Evolutionary conservation across 352 stramenopile genomes (phyloP), one percentile per base, ranked within the genome.

Genomic region (Blastocystis sp.): DNA sequence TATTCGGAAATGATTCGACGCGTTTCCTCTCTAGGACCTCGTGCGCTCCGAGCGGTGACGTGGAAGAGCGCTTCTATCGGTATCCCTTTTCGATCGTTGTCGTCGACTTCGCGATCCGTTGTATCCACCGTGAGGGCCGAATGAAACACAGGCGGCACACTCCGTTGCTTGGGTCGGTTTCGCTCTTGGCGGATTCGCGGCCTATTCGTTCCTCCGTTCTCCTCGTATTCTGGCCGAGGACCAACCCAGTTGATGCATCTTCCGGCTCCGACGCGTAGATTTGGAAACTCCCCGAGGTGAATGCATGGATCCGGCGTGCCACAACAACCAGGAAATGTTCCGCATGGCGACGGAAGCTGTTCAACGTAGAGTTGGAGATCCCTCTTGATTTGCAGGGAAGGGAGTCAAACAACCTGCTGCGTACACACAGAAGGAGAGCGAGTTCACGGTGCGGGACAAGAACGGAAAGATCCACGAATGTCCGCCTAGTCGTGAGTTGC

Each of bases 401-500:
- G 63, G 18, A 46, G 63, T 76, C 4, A 76, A 85, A 44, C 75
- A 85, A 75, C 57, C 57, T 34, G 51, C 57, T 85, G 57, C 57
- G 29, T 76, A 54, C 6, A 85, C 57, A 27, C 38, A 75, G 34
- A 59, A 59, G 40, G 75, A 85, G 38, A 85, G 29, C 38, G 75
- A 85, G 40, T 85, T 85, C 29, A 85, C 75, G 2, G 63, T 85
- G 14, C 34, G 40, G 21, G 63, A 85, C 46, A 56, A 32, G 7
- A 72, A 79, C 11, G 61, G 61, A 38, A 71, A 84, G 16, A 24
- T 73, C 14, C 69, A 89, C 0, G 91, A 94, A 53, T 95, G 92
- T 51, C 92, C 92, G 29, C 84, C 93, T 21, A 88, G 90, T 49
- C 89, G 92, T 21, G 89, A 94, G 87, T 90, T 94, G 65, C 88